Evolutionary conservation across 2,329 filamentous ascomycete genomes (phyloP).

Genomic region (Penicillium verrucosum): DNA sequence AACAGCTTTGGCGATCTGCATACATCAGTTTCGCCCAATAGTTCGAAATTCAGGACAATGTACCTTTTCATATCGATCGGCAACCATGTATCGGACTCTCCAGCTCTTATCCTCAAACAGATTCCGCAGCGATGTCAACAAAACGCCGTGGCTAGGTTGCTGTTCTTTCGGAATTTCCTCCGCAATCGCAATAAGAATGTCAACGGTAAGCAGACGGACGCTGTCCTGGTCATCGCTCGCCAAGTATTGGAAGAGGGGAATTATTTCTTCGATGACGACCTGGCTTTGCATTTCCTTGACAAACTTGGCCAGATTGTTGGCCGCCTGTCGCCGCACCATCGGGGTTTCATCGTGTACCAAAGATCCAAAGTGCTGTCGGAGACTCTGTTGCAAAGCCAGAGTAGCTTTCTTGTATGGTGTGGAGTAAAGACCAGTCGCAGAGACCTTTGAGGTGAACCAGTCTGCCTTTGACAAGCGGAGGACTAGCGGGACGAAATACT

Average conservation of each 20-base stretch:
- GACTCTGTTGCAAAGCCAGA: constrained; percentile 79
- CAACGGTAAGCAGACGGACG: constrained; percentile 90
- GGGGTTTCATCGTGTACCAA: constrained; percentile 98
- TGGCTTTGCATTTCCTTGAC: constrained; percentile 92
- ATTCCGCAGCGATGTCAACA: constrained; percentile 84
- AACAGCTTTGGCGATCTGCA: constrained; percentile 92
- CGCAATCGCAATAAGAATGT: constrained; percentile 92
- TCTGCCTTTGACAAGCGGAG: constrained; percentile 97
- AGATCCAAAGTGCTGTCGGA: constrained; percentile 86
- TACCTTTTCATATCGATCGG: constrained; percentile 96
- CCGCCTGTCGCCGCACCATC: constrained; percentile 96
- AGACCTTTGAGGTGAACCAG: constrained; percentile 99
- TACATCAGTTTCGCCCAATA: constrained; percentile 13
- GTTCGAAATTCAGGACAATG: constrained; percentile 5
- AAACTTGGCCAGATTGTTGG: constrained; percentile 95
- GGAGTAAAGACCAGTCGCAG: constrained; percentile 91
- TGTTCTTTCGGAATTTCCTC: constrained; percentile 98
- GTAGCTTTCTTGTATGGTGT: constrained; percentile 90
- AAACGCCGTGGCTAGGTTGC: constrained; percentile 89
- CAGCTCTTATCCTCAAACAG: constrained; percentile 99
- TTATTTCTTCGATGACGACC: constrained; percentile 97
- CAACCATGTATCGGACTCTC: constrained; percentile 99
- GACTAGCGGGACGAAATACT: constrained; percentile 94
- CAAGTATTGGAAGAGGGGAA: constrained; percentile 95
- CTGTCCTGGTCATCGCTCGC: constrained; percentile 97